Evolutionary conservation across 371 early-diverging fungal species (phyloP), one percentile per base, ranked within the genome.

Genomic region (Mucor piriformis): DNA sequence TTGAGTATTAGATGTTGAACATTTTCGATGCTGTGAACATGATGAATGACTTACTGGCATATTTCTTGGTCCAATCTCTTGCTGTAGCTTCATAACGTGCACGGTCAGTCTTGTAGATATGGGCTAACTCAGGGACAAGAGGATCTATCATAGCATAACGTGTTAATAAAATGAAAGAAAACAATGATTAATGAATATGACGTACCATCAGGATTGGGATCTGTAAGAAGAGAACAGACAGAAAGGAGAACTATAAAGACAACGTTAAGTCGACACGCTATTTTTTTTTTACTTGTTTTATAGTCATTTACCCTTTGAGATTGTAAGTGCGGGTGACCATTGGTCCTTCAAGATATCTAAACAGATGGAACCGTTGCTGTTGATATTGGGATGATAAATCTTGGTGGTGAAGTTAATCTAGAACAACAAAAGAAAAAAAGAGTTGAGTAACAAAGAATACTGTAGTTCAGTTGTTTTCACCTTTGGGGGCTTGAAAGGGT

Each of bases 401-500:
- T 92, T 84, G 51, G 99, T 97, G 53, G 95, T 90, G 81, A 99
- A 99, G 81, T 86, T 93, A 64, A 99, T 88, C 87, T 89, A 70
- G 21, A 29, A 2, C 33, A 16, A 29, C 0, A 5, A 43, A 27
- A 16, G 8, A 25, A 16, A 25, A 40, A 8, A 4, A 37, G 29
- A 20, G n/a, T 33, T 6, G 10, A n/a, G 6, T n/a, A 16, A 40
- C 18, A 16, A 6, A 16, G 8, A n/a, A 6, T 40, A n/a, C 16
- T 40, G 2, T 42, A 18, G n/a, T n/a, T n/a, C n/a, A n/a, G n/a
- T n/a, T n/a, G n/a, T 37, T 10, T 42, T 63, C 73, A 85, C 88
- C 90, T 96, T 95, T 69, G 99, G 99, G 49, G 99, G 98, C 87
- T 97, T 98, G 88, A 99, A 99, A 46, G 99, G 99, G 72, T 99